These are phyloP conservation scores for Gossypium australe DNA, from an alignment of 345 rosid genomes.

Conservation along the genomic window DNA sequence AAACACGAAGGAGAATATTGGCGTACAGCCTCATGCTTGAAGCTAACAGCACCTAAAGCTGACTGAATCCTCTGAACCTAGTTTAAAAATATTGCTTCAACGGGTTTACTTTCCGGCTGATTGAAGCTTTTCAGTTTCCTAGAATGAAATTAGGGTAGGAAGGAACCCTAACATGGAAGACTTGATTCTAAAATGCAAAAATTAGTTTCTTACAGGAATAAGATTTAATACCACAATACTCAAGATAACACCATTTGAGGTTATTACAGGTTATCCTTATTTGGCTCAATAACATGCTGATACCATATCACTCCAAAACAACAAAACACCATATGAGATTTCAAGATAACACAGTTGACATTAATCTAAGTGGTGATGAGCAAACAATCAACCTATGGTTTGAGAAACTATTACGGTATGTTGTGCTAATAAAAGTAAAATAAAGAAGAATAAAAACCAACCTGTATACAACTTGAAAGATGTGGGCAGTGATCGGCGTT, in stretches of 20 bases:
- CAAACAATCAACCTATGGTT: not conserved
- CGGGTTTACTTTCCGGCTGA: not conserved
- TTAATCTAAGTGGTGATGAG: not conserved
- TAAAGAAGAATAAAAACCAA: slow-evolving; percentile 18
- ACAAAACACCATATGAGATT: not conserved
- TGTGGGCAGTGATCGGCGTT: slow-evolving; percentile 83
- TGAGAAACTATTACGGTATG: not conserved
- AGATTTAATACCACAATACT: not conserved
- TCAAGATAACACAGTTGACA: not conserved
- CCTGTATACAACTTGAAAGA: slow-evolving; percentile 88
- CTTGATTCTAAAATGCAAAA: slow-evolving; percentile 3
- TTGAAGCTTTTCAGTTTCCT: not conserved
- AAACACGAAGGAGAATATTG: too few species aligned
- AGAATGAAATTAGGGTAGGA: not conserved
- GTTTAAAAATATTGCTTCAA: not conserved
- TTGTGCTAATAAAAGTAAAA: not conserved
- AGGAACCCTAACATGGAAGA: not conserved
- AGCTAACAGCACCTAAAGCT: not conserved
- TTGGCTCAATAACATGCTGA: not conserved
- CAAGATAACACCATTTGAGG: not conserved
- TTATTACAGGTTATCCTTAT: not conserved
- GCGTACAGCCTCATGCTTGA: not conserved
- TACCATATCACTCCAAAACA: not conserved
- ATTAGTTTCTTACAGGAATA: not conserved
- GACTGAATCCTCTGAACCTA: not conserved